Evolutionary conservation across 805 yeast genomes (phyloP).

Genomic region (Brettanomyces anomalus): DNA sequence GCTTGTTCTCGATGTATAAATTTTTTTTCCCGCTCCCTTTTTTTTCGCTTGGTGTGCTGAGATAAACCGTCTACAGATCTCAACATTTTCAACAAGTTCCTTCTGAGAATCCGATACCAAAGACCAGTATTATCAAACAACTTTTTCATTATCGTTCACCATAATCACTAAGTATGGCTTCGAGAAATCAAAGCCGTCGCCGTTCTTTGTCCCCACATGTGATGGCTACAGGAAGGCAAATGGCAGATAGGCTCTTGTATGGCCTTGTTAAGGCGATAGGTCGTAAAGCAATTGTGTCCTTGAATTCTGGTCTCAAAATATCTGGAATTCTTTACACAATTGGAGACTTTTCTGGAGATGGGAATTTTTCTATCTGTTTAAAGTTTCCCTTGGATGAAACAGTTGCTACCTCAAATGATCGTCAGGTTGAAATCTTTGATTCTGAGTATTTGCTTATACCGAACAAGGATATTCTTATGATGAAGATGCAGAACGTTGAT

Average conservation of each 20-base stretch:
- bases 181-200: conserved; percentile 1
- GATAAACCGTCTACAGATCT: no score
- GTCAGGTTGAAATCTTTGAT: conserved; percentile 19
- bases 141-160: no score
- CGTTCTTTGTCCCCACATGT: neutral
- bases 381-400: conserved; percentile 35
- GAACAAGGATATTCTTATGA: conserved; percentile 42
- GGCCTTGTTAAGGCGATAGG: conserved; percentile 56
- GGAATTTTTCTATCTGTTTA: conserved; percentile 45
- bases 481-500: conserved; percentile 35
- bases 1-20: no score
- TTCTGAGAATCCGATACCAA: no score
- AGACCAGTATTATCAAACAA: no score
- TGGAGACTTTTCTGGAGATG: conserved; percentile 28
- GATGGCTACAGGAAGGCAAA: conserved; percentile 14
- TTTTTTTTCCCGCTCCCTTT: no score
- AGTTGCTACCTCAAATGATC: conserved; percentile 15
- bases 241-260: conserved; percentile 49
- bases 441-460: conserved; percentile 33
- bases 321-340: conserved; percentile 51
- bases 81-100: no score
- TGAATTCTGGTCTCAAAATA: conserved; percentile 50
- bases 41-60: no score
- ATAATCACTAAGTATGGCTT: neutral
- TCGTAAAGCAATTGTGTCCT: conserved; percentile 45